Evolutionary conservation across 208 protist genomes (phyloP), one percentile per base, ranked within the genome.

Genomic region (Leishmania mexicana): DNA sequence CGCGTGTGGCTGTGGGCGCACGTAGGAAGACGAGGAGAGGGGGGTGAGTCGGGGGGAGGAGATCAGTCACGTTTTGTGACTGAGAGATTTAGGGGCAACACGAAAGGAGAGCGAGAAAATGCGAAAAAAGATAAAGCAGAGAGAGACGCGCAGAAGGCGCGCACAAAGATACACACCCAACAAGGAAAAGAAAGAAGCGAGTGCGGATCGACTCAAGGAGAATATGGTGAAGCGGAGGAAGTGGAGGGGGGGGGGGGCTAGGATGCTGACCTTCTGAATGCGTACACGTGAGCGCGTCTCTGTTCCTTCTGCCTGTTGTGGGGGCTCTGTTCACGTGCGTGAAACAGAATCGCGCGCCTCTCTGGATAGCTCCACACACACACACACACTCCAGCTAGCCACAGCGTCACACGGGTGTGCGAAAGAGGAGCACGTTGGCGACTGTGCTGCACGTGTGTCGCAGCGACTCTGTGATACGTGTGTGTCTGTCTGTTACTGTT

Each of bases 11-110:
- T 80, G 8, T 62, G 76, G 13, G 31, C 21, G 42, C 4, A n/a
- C 31, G 47, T 28, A 47, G 7, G 40, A 17, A 31, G 40, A 15
- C 1, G 68, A 47, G 40, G 7, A 38, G 6, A 35, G 31, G 11
- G 11, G 65, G 68, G 68, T 11, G n/a, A 35, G 65, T 21, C 2
- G 65, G 68, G 68, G 40, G 65, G 65, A 13, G 75, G 42, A 42
- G 67, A 21, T 7, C 40, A 73, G 40, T 68, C 62, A 68, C 62
- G 62, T 68, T 68, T 68, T 68, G 62, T 68, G 62, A 68, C 62
- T 68, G 62, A 68, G 62, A 40, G 13, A 38, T 68, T 35, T 3
- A 40, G 62, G 31, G 62, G 10, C 58, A 8, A 68, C 62, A 60
- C 24, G 19, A 58, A 38, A 57, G 6, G 15, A 24, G 11, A 76